Base-by-base conservation (phyloP, 495 filamentous ascomycete species). In the Choiromyces venosus region DNA sequence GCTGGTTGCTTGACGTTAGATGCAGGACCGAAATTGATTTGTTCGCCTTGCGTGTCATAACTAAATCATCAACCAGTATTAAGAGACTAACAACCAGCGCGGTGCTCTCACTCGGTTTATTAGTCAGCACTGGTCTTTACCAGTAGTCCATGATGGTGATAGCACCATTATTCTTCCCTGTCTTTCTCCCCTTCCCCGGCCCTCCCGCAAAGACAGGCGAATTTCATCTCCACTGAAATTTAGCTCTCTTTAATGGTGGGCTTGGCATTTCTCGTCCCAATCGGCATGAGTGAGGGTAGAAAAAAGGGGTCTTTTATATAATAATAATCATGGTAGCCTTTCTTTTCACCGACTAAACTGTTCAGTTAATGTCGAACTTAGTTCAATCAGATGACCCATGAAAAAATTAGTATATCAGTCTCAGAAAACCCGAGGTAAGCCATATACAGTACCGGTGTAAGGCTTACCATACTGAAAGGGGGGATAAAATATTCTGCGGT, bases 21-120 rank as follows among this genome's bases (percentile, higher is more conserved):
- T 29, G 1, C 21, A 61, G 29, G 12, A 12, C n/a, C n/a, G n/a
- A 61, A 61, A 61, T 29, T 33, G 14, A 61, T 12, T 61, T 61
- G n/a, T 12, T 10, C 25, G 25, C 16, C 25, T 14, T 25, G 52
- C 52, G 52, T 61, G 52, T 25, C 3, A 12, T 25, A 52, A 12
- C 52, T 4, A 10, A 61, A 29, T 29, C 21, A 21, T 46, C 14
- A 61, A 61, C 52, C 3, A 14, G 25, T 61, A 61, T 10, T 21
- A n/a, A 25, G 9, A 3, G 52, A 29, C 10, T 10, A 1, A 16
- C 8, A 29, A 16, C 25, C 25, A 5, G 52, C 16, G 25, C 10
- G 10, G 25, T 61, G 10, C 52, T 61, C 52, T 61, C 52, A 61
- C 52, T 61, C 52, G 52, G 52, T 61, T 61, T 61, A 61, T 61